These are phyloP conservation scores for Pyrenophora tritici-repentis DNA, from an alignment of 2,329 filamentous ascomycete genomes.

Conservation along the genomic window DNA sequence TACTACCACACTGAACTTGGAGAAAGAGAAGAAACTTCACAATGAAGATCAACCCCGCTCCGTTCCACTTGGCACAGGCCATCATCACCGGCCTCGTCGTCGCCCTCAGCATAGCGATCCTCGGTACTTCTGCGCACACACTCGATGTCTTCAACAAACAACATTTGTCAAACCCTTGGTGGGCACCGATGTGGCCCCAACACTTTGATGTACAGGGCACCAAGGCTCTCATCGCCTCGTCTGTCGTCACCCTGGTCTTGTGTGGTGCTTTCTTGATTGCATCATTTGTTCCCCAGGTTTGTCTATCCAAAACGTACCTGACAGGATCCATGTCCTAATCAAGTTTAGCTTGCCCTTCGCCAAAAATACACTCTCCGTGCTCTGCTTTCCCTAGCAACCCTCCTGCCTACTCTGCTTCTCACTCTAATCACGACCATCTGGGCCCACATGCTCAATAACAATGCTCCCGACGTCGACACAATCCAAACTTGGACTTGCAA, in stretches of 20 bases:
- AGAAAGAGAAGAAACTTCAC: slow-evolving; percentile 8
- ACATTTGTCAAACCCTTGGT: slow-evolving; percentile 53
- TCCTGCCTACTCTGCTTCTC: slow-evolving; percentile 46
- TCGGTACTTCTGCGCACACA: slow-evolving; percentile 51
- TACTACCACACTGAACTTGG: neutral
- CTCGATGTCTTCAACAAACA: slow-evolving; percentile 52
- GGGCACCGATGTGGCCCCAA: slow-evolving; percentile 54
- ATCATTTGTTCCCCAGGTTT: slow-evolving; percentile 43
- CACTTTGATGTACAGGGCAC: slow-evolving; percentile 55
- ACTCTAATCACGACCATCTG: slow-evolving; percentile 50
- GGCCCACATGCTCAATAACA: slow-evolving; percentile 45
- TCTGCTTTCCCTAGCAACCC: slow-evolving; percentile 43
- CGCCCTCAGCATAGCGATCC: slow-evolving; percentile 48
- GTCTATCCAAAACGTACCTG: neutral
- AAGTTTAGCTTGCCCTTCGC: slow-evolving; percentile 36
- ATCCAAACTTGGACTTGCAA: slow-evolving; percentile 50
- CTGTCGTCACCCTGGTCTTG: slow-evolving; percentile 46
- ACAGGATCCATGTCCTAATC: slow-evolving; percentile 8
- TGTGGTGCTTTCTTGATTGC: slow-evolving; percentile 44
- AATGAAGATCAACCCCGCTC: slow-evolving; percentile 47
- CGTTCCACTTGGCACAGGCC: slow-evolving; percentile 43
- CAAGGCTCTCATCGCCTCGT: slow-evolving; percentile 48
- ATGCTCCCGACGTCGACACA: slow-evolving; percentile 41
- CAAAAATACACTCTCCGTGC: slow-evolving; percentile 47
- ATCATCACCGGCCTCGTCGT: slow-evolving; percentile 45